Conservation (phyloP, 1,139 yeast genomes). For the Saccharomyces hybrid region DNA sequence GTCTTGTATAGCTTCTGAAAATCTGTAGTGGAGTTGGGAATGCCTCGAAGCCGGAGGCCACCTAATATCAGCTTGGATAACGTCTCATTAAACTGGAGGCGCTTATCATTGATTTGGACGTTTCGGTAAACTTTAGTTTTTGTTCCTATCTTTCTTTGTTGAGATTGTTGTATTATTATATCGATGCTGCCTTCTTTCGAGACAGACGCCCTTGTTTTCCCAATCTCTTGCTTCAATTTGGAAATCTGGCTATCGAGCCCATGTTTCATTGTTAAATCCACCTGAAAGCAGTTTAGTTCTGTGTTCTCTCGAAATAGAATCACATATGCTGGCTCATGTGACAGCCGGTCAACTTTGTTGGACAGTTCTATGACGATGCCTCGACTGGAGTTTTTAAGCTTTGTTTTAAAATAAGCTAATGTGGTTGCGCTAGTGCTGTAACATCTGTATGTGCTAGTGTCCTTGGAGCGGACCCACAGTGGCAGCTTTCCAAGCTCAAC, state of each 20-base stretch:
- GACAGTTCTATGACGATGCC: constrained; percentile 21
- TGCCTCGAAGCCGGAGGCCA: constrained; percentile 27
- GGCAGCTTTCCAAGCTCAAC: constrained; percentile 25
- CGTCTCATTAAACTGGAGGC: constrained; percentile 23
- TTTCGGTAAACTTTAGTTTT: constrained; percentile 12
- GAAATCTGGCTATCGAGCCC: constrained; percentile 5
- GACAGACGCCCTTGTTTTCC: neutral
- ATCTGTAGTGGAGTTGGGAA: constrained; percentile 23
- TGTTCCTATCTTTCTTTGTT: constrained; percentile 9
- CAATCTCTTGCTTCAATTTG: neutral
- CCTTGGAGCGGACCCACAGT: constrained; percentile 19
- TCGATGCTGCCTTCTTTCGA: constrained; percentile 14
- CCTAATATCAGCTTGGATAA: constrained; percentile 26
- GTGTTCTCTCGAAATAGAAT: neutral
- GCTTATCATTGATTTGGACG: constrained; percentile 17
- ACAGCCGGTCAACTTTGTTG: neutral
- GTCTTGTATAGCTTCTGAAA: constrained; percentile 27
- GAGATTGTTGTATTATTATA: constrained; percentile 15
- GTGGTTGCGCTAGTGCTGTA: constrained; percentile 24
- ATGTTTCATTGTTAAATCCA: neutral
- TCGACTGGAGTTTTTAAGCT: constrained; percentile 18
- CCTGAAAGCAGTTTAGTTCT: neutral
- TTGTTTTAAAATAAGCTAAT: constrained; percentile 21
- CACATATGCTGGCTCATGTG: neutral
- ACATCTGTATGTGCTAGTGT: constrained; percentile 10